Base-by-base conservation (phyloP, 2,329 filamentous ascomycete species). In the Rasamsonia emersonii region DNA sequence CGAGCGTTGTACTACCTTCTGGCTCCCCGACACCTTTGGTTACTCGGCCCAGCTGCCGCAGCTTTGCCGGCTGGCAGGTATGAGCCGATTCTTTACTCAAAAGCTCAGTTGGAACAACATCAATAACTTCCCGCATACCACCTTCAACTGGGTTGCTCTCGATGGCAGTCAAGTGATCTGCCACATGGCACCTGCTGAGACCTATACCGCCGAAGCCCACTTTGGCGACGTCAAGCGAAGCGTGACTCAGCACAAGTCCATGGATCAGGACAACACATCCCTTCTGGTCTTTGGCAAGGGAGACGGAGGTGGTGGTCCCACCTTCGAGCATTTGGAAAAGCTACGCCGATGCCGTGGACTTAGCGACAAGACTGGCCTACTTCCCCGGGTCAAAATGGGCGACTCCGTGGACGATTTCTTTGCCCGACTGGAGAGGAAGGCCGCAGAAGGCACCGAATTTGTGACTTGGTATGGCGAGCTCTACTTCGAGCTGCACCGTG, bases 31-130 rank as follows among this genome's bases (percentile, higher is more conserved):
- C 58, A 98, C 91, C 0, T 98, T 98, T 62, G 91, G 91, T 9
- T 98, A 98, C 62, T 95, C 88, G 0, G 82, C 82, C 30, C 91
- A 98, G 59, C 73, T 98, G 24, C 91, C 91, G 9, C 91, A 98
- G 53, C 68, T 98, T 24, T 96, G 86, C 54, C 82, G 89, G 3
- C 67, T 95, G 17, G 83, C 91, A n/a, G 89, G 86, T 13, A 96
- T 98, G 91, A 83, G 76, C 36, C 77, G 89, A 19, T 98, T 98
- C 68, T 82, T 98, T 51, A 98, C 91, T 0, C 91, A 98, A 60
- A 98, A 98, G 65, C 70, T 98, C 38, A 96, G 89, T 67, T 98
- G 91, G 91, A 96, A 96, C 67, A 96, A 96, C 57, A 96, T 96
- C 71, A 96, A 96, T 65, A 93, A 83, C 53, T 98, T 96, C 64